These are phyloP conservation scores for Austropuccinia psidii DNA, from an alignment of 1,284 basidiomycete species.

Conservation along the genomic window DNA sequence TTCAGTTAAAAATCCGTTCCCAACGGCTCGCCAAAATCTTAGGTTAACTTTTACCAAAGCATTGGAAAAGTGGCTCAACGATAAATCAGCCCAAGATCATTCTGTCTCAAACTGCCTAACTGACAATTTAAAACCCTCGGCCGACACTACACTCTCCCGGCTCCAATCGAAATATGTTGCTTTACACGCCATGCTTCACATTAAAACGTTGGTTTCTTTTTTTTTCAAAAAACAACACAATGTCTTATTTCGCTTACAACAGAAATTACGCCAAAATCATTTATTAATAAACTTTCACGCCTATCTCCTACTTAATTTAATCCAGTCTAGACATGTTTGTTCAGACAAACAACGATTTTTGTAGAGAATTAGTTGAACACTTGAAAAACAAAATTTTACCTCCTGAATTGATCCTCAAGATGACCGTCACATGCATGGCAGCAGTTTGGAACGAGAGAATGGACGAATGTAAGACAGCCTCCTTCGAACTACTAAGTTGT, in stretches of 20 bases:
- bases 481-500: not conserved
- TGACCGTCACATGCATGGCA: constrained; percentile 65
- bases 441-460: constrained; percentile 74
- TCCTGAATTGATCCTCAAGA: constrained; percentile 65
- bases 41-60: constrained; percentile 62
- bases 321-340: constrained; percentile 51
- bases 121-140: constrained; percentile 43
- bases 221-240: constrained; percentile 58
- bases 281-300: constrained; percentile 43
- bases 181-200: constrained; percentile 19
- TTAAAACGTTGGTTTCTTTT: constrained; percentile 49
- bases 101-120: constrained; percentile 50
- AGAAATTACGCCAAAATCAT: constrained; percentile 38
- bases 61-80: constrained; percentile 52
- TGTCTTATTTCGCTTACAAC: not conserved
- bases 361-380: constrained; percentile 56
- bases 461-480: constrained; percentile 47
- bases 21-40: constrained; percentile 78
- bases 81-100: constrained; percentile 38
- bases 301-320: constrained; percentile 43
- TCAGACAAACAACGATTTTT: constrained; percentile 44
- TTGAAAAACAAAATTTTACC: constrained; percentile 63
- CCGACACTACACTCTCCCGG: constrained; percentile 28
- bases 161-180: constrained; percentile 32
- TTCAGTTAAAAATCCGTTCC: constrained; percentile 75